Conservation (phyloP, 169 alveolate genomes). For the Eimeria zaria region DNA sequence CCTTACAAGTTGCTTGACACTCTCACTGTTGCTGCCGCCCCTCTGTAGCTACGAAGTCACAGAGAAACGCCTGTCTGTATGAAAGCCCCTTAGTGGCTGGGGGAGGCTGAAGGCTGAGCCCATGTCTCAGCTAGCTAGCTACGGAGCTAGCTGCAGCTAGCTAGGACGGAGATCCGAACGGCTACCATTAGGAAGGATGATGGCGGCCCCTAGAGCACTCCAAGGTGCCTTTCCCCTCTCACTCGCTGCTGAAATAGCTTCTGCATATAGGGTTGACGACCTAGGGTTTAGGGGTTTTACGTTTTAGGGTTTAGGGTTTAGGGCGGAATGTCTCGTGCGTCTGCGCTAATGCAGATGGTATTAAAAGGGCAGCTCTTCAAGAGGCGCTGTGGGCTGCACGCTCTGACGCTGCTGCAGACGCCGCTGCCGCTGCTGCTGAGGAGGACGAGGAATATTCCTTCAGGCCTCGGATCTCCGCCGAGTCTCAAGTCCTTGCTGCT, state of each 20-base stretch:
- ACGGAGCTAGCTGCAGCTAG: conserved; percentile 1
- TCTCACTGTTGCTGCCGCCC: neutral
- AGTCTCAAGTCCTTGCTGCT: conserved; percentile 56
- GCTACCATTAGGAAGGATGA: neutral
- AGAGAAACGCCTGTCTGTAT: neutral
- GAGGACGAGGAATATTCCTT: conserved; percentile 6
- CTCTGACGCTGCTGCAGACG: neutral
- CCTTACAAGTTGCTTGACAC: neutral
- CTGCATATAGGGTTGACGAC: neutral
- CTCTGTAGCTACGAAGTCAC: neutral
- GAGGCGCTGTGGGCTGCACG: conserved; percentile 43
- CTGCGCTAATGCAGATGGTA: neutral
- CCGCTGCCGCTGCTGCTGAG: conserved; percentile 10
- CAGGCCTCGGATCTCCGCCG: conserved; percentile 67
- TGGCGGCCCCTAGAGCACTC: neutral
- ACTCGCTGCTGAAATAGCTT: neutral
- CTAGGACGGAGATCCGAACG: neutral
- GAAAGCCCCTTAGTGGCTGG: neutral
- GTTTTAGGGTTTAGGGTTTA: neutral
- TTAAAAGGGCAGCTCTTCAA: neutral
- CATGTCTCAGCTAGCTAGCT: neutral
- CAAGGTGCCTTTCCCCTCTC: conserved; percentile 24
- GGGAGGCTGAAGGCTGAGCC: neutral
- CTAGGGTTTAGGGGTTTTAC: neutral
- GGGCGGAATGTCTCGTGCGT: neutral